phyloP scores from a whole-genome alignment of 805 yeast genomes.

The Candida tibetensis region DNA sequence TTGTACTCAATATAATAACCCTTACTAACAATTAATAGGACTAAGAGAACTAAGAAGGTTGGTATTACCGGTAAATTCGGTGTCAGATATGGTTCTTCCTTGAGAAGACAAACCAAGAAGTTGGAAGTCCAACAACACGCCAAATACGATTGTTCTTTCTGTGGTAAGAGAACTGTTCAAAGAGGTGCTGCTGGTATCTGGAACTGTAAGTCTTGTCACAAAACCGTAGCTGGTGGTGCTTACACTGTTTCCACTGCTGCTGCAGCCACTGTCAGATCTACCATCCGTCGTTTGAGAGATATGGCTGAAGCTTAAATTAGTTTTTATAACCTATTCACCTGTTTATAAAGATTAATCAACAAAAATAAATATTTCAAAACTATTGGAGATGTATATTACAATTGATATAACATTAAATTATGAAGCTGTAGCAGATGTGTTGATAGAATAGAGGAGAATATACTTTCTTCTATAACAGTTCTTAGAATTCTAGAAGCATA shows the following conservation, averaged over 20 bases:
- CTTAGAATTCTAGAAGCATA: too few relatives aligned
- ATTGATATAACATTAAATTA: neutral
- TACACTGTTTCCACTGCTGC: constrained; percentile 99
- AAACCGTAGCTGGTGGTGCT: constrained; percentile 99
- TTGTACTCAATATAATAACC: neutral
- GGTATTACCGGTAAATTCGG: constrained; percentile 99
- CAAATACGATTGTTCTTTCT: constrained; percentile 98
- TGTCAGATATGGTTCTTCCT: constrained; percentile 99
- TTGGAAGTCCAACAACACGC: constrained; percentile 99
- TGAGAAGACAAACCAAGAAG: constrained; percentile 99
- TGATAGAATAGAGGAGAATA: too few relatives aligned
- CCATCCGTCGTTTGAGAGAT: constrained; percentile 99
- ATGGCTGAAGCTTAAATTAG: constrained; percentile 92
- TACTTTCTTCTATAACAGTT: too few relatives aligned
- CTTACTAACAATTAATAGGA: constrained; percentile 63
- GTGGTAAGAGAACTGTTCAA: constrained; percentile 98
- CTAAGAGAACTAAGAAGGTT: constrained; percentile 99
- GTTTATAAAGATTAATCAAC: constrained; percentile 12
- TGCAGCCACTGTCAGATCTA: constrained; percentile 99
- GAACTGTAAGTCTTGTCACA: constrained; percentile 91
- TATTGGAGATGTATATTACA: constrained; percentile 1
- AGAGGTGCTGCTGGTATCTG: constrained; percentile 99
- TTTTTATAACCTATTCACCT: constrained; percentile 10
- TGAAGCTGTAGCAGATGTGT: too few relatives aligned
- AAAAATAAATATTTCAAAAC: constrained; percentile 7